Base-by-base conservation (phyloP, 2,329 filamentous ascomycete genomes). In the Cladosporium sp. region DNA sequence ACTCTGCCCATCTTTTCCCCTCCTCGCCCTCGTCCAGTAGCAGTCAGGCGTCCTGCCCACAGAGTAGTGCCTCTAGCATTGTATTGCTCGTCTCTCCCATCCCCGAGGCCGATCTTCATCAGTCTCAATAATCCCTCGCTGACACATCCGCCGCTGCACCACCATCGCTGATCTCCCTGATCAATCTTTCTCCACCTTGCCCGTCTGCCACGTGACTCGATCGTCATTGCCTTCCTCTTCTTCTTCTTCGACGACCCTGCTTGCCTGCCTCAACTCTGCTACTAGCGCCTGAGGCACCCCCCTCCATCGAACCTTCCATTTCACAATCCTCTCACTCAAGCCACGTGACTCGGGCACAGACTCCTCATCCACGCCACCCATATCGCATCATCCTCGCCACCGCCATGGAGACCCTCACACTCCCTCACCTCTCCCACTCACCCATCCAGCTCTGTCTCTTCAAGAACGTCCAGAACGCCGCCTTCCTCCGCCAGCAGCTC, bases 401-500 rank as follows among this genome's bases (percentile, higher is more conserved):
- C 37, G 59, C 21, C 44, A 80, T 94, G 73, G 87, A 93, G 78
- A 88, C 86, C 2, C 79, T 96, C 65, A 74, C 82, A 52, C 84
- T 98, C 37, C 89, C 95, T 67, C 92, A 97, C 77, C 81, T 96
- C 52, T 90, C 92, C 1, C 74, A 82, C 7, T 29, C 62, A 0
- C 83, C 86, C 7, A 82, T 97, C 33, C 88, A 95, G 77, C 80
- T 92, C 59, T 89, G 87, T 52, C 81, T 97, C 35, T 97, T 95
- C 81, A 85, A 82, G 26, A 81, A 91, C 76, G 86, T 98, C 65
- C 77, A 85, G 68, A 99, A 99, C 77, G 86, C 92, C 12, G 79
- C 85, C 0, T 93, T 90, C 74, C 83, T 99, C 52, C 89, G 93
- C 62, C 83, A 89, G 71, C 93, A 97, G 80, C 86, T 99, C 5